These are phyloP conservation scores for Penicillium ochrochloron DNA, from an alignment of 495 filamentous ascomycete genomes.

Conservation along the genomic window DNA sequence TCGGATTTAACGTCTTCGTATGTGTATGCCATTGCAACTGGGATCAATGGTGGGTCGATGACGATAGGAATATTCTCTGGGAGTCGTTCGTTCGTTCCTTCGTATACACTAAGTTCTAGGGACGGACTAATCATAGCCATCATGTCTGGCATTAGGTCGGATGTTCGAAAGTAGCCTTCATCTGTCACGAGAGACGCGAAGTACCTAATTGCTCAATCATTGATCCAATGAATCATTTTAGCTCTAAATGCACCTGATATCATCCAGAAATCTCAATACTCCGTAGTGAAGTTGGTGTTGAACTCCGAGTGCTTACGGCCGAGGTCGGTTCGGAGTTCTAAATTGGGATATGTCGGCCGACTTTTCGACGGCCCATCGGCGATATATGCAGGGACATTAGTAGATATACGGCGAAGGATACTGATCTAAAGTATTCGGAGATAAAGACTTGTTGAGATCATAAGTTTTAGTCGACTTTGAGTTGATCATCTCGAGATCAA, in stretches of 20 bases:
- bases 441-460: neutral
- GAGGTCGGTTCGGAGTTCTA: conserved; percentile 2
- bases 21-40: neutral
- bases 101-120: neutral
- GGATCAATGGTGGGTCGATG: neutral
- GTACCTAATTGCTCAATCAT: neutral
- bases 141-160: neutral
- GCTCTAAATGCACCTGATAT: neutral
- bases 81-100: neutral
- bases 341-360: neutral
- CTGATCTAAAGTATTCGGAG: too few relatives aligned
- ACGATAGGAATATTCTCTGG: neutral
- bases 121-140: neutral
- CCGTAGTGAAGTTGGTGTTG: neutral
- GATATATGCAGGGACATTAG: neutral
- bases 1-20: neutral
- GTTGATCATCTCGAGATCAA: neutral
- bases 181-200: neutral
- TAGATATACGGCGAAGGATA: neutral
- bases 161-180: neutral
- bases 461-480: neutral
- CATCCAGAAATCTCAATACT: neutral
- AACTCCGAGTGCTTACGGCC: neutral
- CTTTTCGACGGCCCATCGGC: neutral
- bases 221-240: neutral